Base-by-base conservation (phyloP, 441 rosid genomes). In the Adansonia gregorii region DNA sequence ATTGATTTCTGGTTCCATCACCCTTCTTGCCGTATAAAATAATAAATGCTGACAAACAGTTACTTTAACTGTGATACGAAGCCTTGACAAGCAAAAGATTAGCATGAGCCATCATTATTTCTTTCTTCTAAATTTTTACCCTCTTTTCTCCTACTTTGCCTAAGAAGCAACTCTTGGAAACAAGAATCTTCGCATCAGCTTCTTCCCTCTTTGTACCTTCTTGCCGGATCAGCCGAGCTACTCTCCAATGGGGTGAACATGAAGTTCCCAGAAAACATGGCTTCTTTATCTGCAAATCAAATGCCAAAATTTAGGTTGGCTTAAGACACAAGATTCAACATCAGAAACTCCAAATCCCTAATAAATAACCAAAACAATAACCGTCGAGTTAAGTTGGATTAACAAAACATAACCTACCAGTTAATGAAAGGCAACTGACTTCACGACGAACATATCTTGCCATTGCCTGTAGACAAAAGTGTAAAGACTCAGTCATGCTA, bases 231-330 rank as follows among this genome's bases (percentile, higher is more conserved):
- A 35, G 84, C 24, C 67, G 78, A 78, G 48, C 76, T 58, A 56
- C 73, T 79, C 78, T 88, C 88, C 88, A 94, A 83, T 35, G 93
- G 73, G 71, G 91, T 92, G 89, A 90, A 96, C 85, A 81, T 80
- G 89, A 96, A 93, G 84, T 95, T 94, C 76, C 97, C 98, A 24
- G 97, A 92, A 80, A 87, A 91, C 84, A 95, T 88, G 72, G 94
- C 89, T 78, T 91, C 95, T 87, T 90, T 94, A 81, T 91, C 98
- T 96, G 95, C 88, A 31, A 78, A 88, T 43, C 49, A 74, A 77
- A 72, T 67, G 74, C 41, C 74, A 66, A 41, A 76, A 48, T 81
- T 78, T 45, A 66, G 43, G 58, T 54, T 61, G 41, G 8, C 19
- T 11, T 11, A 41, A 55, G 75, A 55, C 52, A 56, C 39, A 11